These are phyloP conservation scores for Articulospora tetracladia DNA, from an alignment of 495 filamentous ascomycete genomes.

Conservation along the genomic window DNA sequence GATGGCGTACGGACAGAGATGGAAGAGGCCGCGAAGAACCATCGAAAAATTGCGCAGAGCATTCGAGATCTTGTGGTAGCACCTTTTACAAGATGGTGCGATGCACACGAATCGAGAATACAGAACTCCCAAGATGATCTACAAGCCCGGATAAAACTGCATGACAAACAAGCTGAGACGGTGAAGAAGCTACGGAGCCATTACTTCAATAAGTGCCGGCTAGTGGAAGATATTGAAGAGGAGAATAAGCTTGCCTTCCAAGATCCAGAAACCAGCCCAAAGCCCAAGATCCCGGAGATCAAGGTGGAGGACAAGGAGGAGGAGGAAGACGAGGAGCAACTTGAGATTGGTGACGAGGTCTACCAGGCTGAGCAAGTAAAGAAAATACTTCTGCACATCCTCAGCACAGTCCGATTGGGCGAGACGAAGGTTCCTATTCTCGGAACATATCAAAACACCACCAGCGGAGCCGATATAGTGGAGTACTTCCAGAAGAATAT, in stretches of 20 bases:
- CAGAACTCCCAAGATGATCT: constrained; percentile 93
- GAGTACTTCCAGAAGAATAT: constrained; percentile 90
- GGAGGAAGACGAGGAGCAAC: constrained; percentile 67
- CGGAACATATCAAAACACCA: constrained; percentile 90
- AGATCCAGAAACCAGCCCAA: constrained; percentile 56
- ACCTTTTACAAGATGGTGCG: constrained; percentile 93
- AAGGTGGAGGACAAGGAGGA: constrained; percentile 45
- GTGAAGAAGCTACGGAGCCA: constrained; percentile 90
- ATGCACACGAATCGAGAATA: constrained; percentile 85
- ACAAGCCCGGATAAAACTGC: constrained; percentile 80
- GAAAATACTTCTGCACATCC: constrained; percentile 82
- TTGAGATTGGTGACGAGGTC: constrained; percentile 86
- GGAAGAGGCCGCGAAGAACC: constrained; percentile 83
- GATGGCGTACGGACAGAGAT: constrained; percentile 94
- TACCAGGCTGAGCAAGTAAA: constrained; percentile 84
- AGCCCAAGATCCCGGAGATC: constrained; percentile 51
- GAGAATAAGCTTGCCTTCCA: constrained; percentile 98
- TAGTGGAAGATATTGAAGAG: constrained; percentile 94
- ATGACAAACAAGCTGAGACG: constrained; percentile 84
- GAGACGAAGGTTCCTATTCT: constrained; percentile 94
- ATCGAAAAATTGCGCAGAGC: constrained; percentile 92
- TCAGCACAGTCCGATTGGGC: constrained; percentile 78
- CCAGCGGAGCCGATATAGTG: constrained; percentile 85
- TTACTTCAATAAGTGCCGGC: constrained; percentile 98
- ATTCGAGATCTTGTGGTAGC: constrained; percentile 93